Conservation (phyloP, 306 rosid genomes). For the Cucurbita maxima region DNA sequence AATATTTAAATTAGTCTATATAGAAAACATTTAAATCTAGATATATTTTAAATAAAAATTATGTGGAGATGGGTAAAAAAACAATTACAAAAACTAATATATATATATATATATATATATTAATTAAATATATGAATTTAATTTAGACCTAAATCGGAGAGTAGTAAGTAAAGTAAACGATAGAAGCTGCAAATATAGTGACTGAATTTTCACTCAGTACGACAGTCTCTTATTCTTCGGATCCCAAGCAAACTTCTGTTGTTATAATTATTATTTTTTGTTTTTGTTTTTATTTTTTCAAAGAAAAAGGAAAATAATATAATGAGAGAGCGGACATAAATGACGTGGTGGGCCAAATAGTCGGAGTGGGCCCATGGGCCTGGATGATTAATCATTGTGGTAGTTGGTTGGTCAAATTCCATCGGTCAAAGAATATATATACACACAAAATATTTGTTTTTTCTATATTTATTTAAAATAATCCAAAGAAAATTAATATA, state of each 20-base stretch:
- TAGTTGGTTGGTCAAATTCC: constrained; percentile 8
- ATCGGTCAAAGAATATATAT: neutral
- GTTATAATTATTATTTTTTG: no score
- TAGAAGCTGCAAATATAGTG: neutral
- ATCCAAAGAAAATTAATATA: neutral
- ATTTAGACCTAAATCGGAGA: no score
- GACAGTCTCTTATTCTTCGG: neutral
- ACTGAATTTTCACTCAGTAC: neutral
- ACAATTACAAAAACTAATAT: no score
- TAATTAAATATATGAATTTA: no score
- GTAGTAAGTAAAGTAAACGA: neutral
- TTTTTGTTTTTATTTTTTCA: no score
- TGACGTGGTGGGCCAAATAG: neutral
- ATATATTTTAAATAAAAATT: no score
- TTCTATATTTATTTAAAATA: neutral
- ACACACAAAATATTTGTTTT: neutral
- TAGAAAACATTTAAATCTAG: no score
- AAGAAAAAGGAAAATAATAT: neutral
- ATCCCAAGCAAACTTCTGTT: neutral
- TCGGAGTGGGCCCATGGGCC: constrained; percentile 7
- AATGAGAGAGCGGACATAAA: neutral
- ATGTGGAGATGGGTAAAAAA: no score
- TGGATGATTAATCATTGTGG: neutral
- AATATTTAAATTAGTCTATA: no score
- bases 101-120: no score